These are phyloP conservation scores for Scenedesmus sp. DNA, from an alignment of 163 green algal species.

Conservation along the genomic window DNA sequence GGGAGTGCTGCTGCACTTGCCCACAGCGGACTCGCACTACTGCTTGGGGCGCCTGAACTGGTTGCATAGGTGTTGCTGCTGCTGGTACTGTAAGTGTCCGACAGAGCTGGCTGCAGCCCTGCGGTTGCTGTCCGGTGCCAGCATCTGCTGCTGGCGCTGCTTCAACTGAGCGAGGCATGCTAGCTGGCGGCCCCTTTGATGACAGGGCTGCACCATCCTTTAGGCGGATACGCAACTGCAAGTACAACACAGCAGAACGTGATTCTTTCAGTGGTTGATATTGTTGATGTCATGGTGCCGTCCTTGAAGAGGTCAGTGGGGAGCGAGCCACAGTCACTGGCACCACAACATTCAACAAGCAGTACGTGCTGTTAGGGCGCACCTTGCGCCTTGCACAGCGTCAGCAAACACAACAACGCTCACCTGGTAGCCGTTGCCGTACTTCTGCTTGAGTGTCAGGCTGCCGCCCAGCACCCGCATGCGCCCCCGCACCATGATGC, in stretches of 20 bases:
- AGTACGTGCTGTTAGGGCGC: background rate
- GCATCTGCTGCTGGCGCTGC: constrained; percentile 18
- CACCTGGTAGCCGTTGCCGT: constrained; percentile 89
- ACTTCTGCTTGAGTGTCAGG: constrained; percentile 89
- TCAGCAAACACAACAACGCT: background rate
- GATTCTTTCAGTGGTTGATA: too few species aligned
- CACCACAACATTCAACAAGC: too few species aligned
- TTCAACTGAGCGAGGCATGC: background rate
- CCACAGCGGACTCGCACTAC: constrained; percentile 3
- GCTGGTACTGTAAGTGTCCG: background rate
- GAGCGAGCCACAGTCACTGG: too few species aligned
- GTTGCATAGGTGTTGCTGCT: background rate
- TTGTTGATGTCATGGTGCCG: too few species aligned
- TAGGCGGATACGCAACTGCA: constrained; percentile 36
- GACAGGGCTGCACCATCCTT: constrained; percentile 15
- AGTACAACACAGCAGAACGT: background rate
- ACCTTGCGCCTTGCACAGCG: background rate
- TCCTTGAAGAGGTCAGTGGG: too few species aligned
- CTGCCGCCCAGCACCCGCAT: constrained; percentile 79
- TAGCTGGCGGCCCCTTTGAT: background rate
- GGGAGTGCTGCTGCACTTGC: constrained; percentile 3
- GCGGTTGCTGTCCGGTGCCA: background rate
- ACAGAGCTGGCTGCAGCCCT: constrained; percentile 28
- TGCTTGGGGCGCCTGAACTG: background rate
- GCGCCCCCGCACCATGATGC: constrained; percentile 91